Conservation (phyloP, 1,284 basidiomycete genomes). For the Cutaneotrichosporon sp. region DNA sequence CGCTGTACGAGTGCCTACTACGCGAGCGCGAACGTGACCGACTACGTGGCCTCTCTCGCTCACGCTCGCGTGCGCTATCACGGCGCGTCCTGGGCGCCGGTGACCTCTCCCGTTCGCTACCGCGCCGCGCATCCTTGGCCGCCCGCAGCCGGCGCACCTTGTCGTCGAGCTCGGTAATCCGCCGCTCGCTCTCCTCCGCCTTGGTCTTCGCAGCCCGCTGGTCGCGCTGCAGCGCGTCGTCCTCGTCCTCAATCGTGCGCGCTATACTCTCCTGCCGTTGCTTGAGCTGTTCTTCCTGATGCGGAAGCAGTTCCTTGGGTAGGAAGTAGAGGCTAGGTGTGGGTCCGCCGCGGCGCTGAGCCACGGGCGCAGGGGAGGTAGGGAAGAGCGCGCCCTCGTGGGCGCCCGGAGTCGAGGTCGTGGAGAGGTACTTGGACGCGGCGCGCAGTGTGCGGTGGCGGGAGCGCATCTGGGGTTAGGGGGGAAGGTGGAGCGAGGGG, state of each 20-base stretch:
- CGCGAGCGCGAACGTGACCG: constrained; percentile 5
- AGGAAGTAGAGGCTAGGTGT: constrained; percentile 44
- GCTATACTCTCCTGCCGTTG: constrained; percentile 35
- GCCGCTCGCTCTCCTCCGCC: constrained; percentile 26
- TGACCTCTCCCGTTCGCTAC: constrained; percentile 11
- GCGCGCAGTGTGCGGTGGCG: constrained; percentile 40
- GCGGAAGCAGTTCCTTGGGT: constrained; percentile 44
- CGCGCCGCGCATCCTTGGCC: constrained; percentile 23
- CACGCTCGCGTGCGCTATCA: constrained; percentile 9
- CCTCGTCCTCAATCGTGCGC: constrained; percentile 39
- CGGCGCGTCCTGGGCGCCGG: neutral
- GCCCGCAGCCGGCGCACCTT: constrained; percentile 34
- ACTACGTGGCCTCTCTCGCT: constrained; percentile 25
- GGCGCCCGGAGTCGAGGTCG: constrained; percentile 24
- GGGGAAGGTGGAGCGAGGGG: neutral
- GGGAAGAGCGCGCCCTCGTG: constrained; percentile 32
- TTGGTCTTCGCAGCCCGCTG: constrained; percentile 27
- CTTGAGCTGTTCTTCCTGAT: constrained; percentile 41
- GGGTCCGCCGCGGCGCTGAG: constrained; percentile 35
- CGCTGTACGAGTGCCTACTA: neutral
- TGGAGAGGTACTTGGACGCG: constrained; percentile 42
- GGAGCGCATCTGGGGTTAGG: constrained; percentile 39
- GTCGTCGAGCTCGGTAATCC: constrained; percentile 34
- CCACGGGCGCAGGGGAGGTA: constrained; percentile 41
- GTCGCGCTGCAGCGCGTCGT: constrained; percentile 35